A percentile compares a stretch with the other conserved stretches of the same genome.
Conservation (phyloP, 1,284 basidiomycete genomes). For the Irpex sp. region DNA sequence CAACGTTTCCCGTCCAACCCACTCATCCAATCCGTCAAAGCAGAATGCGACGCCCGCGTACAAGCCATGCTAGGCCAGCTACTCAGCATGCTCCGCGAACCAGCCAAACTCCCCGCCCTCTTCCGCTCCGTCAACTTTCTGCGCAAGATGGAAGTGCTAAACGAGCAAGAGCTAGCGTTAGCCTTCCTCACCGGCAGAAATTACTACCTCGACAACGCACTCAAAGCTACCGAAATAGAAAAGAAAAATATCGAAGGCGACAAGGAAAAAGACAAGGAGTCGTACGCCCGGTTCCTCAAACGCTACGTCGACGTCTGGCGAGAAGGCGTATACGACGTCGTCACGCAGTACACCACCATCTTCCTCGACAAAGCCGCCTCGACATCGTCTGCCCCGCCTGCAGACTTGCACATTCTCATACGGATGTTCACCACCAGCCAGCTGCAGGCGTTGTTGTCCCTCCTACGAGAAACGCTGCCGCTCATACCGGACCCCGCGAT, state of each 20-base stretch:
- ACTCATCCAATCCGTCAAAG: constrained; percentile 51
- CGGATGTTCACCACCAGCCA: constrained; percentile 48
- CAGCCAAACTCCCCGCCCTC: constrained; percentile 82
- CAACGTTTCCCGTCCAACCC: constrained; percentile 35
- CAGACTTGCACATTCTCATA: constrained; percentile 43
- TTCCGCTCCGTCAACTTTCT: constrained; percentile 86
- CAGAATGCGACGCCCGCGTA: constrained; percentile 71
- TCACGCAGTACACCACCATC: constrained; percentile 85
- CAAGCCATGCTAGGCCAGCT: constrained; percentile 75
- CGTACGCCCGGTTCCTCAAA: constrained; percentile 74
- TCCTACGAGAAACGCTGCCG: constrained; percentile 45
- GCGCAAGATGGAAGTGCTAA: constrained; percentile 65
- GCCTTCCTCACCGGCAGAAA: constrained; percentile 64
- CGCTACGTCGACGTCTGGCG: constrained; percentile 89
- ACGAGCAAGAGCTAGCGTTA: constrained; percentile 60
- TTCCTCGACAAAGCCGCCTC: constrained; percentile 62
- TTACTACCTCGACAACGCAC: constrained; percentile 41
- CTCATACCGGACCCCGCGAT: constrained; percentile 56
- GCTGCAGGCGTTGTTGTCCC: constrained; percentile 53
- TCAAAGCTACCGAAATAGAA: constrained; percentile 40
- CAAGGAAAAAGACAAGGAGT: constrained; percentile 54
- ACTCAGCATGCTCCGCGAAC: constrained; percentile 73
- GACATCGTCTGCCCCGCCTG: constrained; percentile 16
- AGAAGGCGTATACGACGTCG: constrained; percentile 87
- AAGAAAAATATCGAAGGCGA: constrained; percentile 25